Evolutionary conservation across 2,329 filamentous ascomycete genomes (phyloP).

Genomic region (Aspergillus versicolor): DNA sequence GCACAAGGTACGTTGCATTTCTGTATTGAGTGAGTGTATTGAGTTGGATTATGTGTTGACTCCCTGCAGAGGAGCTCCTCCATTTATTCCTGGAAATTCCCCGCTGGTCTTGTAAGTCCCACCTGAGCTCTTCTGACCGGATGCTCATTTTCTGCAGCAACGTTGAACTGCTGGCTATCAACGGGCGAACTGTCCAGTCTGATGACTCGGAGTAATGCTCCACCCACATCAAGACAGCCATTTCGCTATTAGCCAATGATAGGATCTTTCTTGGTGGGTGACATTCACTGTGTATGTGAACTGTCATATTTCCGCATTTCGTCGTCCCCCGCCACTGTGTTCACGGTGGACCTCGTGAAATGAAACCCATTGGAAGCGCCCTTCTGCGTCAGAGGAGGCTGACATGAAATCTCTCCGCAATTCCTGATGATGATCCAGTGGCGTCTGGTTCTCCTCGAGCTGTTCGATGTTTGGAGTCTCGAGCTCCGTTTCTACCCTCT

Average conservation of each 20-base stretch:
- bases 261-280: too few relatives aligned
- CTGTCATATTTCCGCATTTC: too few relatives aligned
- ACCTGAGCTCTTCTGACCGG: neutral
- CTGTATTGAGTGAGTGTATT: neutral
- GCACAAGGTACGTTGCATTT: slow-evolving; percentile 9
- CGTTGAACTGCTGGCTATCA: slow-evolving; percentile 10
- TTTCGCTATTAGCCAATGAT: too few relatives aligned
- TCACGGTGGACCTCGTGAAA: too few relatives aligned
- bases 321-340: too few relatives aligned
- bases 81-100: slow-evolving; percentile 21
- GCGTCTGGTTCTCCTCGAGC: neutral
- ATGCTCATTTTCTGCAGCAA: neutral
- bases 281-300: too few relatives aligned
- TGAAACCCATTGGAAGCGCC: too few relatives aligned
- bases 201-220: slow-evolving; percentile 1
- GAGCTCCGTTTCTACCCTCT: neutral
- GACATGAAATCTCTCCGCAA: too few relatives aligned
- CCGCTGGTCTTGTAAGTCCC: slow-evolving; percentile 20
- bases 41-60: neutral
- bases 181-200: slow-evolving; percentile 1
- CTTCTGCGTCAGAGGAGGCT: too few relatives aligned
- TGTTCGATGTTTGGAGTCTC: too few relatives aligned
- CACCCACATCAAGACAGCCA: too few relatives aligned
- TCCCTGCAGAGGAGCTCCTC: slow-evolving; percentile 13
- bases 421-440: neutral